Evolutionary conservation across 306 rosid genomes (phyloP).

Genomic region (Lablab purpureus): DNA sequence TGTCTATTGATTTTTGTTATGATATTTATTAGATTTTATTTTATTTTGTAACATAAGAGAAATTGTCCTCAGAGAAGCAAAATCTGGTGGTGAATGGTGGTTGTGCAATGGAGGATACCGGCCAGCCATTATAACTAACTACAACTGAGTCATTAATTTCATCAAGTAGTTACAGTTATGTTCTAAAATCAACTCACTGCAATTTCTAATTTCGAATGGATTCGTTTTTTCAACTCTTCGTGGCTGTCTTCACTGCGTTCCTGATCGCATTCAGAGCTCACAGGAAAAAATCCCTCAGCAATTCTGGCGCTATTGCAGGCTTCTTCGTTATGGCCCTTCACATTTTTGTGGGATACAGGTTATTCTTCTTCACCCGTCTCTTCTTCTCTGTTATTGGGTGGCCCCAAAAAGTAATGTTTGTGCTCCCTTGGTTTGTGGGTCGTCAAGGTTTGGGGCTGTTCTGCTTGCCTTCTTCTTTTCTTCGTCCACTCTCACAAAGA

Average conservation of each 20-base stretch:
- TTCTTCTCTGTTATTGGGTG: neutral
- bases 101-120: too few relatives aligned
- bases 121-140: too few relatives aligned
- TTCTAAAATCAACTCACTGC: neutral
- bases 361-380: neutral
- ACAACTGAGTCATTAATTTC: neutral
- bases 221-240: slow-evolving; percentile 41
- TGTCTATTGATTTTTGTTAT: too few relatives aligned
- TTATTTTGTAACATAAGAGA: too few relatives aligned
- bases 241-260: slow-evolving; percentile 59
- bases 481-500: slow-evolving; percentile 80
- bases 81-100: too few relatives aligned
- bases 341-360: slow-evolving; percentile 73
- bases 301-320: slow-evolving; percentile 85
- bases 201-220: slow-evolving; percentile 30
- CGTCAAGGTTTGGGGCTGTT: slow-evolving; percentile 74
- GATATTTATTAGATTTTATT: too few relatives aligned
- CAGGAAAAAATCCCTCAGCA: slow-evolving; percentile 69
- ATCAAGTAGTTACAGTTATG: neutral
- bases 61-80: too few relatives aligned
- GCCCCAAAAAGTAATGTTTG: neutral
- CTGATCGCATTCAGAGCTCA: slow-evolving; percentile 67
- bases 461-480: slow-evolving; percentile 79
- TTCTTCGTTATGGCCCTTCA: slow-evolving; percentile 75
- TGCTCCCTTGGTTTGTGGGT: neutral